A percentile compares a stretch with the other conserved stretches of the same genome.
Evolutionary conservation across 164 flowering plant genomes (phyloP).

Genomic region (Brasenia schreberi): DNA sequence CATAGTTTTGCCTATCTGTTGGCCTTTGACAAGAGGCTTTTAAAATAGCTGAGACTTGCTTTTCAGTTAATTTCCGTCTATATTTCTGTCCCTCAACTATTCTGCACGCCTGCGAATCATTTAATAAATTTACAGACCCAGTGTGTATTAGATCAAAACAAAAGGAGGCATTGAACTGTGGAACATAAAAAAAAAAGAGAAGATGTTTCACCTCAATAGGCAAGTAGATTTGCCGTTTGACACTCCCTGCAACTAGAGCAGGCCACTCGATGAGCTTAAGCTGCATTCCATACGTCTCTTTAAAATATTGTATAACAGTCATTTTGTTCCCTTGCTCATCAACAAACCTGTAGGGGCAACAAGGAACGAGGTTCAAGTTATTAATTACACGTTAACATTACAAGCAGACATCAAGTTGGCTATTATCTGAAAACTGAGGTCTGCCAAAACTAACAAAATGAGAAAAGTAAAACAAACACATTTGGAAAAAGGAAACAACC

Average conservation of each 20-base stretch:
- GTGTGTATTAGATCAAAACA: too few relatives aligned
- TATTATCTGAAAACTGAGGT: background rate
- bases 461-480: background rate
- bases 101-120: conserved; percentile 28
- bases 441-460: background rate
- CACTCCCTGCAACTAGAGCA: conserved; percentile 20
- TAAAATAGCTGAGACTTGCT: conserved; percentile 43
- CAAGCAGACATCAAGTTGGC: background rate
- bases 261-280: conserved; percentile 16
- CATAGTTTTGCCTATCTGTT: conserved; percentile 4
- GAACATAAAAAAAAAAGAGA: background rate
- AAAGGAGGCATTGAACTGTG: background rate
- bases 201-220: conserved; percentile 18
- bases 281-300: conserved; percentile 8
- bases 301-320: conserved; percentile 18
- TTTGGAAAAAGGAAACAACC: background rate
- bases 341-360: background rate
- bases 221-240: conserved; percentile 14
- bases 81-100: conserved; percentile 56
- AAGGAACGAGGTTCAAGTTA: background rate
- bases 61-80: conserved; percentile 47
- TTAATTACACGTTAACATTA: background rate
- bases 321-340: conserved; percentile 9
- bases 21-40: conserved; percentile 70
- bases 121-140: background rate